Percentiles rank a stretch among this genome's conserved stretches.
phyloP scores from a whole-genome alignment of 495 filamentous ascomycete species.

The Penicillium atrosanguineum region DNA sequence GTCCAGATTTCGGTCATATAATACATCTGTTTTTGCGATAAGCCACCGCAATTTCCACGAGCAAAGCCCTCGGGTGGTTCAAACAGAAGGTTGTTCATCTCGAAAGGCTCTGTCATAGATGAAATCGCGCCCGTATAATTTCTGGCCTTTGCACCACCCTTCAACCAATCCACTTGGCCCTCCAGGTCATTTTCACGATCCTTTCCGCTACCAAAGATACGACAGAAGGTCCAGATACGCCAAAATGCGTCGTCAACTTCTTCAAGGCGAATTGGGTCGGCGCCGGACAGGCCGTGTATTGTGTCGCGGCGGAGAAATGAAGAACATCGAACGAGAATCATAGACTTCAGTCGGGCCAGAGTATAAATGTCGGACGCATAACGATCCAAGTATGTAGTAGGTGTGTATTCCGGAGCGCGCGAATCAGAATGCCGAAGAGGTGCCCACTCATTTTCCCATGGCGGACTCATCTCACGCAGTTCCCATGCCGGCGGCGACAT shows the following conservation, averaged over 20 bases:
- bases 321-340: constrained; percentile 58
- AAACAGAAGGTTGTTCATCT: constrained; percentile 52
- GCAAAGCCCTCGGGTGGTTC: constrained; percentile 59
- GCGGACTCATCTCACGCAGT: constrained; percentile 60
- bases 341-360: constrained; percentile 56
- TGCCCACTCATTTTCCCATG: constrained; percentile 47
- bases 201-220: constrained; percentile 60
- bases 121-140: constrained; percentile 28
- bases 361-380: constrained; percentile 58
- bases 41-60: constrained; percentile 54
- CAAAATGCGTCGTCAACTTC: constrained; percentile 66
- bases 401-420: constrained; percentile 56
- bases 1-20: constrained; percentile 69
- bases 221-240: constrained; percentile 70
- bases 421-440: constrained; percentile 41
- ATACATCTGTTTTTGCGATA: constrained; percentile 56
- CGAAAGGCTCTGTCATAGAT: constrained; percentile 46
- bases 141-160: constrained; percentile 53
- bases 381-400: constrained; percentile 52
- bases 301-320: constrained; percentile 59
- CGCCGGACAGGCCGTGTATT: constrained; percentile 51
- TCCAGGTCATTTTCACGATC: constrained; percentile 58
- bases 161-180: constrained; percentile 66
- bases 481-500: constrained; percentile 67
- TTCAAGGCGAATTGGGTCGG: constrained; percentile 46